phyloP scores from a whole-genome alignment of 768 basidiomycete genomes.

The Hygrocybe punicea region DNA sequence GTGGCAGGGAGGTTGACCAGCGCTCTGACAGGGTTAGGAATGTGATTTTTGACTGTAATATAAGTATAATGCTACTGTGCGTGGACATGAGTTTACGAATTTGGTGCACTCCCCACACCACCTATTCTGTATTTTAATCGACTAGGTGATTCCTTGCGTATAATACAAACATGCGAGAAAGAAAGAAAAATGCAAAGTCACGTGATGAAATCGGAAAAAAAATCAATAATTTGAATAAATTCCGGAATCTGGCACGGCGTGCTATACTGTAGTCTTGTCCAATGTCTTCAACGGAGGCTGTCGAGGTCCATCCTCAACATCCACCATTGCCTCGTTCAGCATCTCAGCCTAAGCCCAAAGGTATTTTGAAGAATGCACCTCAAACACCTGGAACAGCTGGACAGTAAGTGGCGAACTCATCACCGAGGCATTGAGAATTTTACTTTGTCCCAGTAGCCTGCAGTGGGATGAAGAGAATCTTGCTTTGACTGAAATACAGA shows the following conservation, averaged over 20 bases:
- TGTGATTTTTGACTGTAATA: conserved; percentile 14
- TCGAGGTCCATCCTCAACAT: conserved; percentile 42
- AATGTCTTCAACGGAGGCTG: conserved; percentile 31
- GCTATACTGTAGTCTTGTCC: background rate
- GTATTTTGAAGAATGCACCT: conserved; percentile 82
- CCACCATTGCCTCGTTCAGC: conserved; percentile 58
- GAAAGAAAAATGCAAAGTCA: no score
- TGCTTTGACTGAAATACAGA: conserved; percentile 86
- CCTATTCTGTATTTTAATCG: no score
- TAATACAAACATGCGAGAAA: no score
- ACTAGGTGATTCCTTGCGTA: no score
- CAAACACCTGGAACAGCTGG: conserved; percentile 35
- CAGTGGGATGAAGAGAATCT: conserved; percentile 97
- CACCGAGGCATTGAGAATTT: background rate
- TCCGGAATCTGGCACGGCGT: no score
- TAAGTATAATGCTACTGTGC: background rate
- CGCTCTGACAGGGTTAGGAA: conserved; percentile 57
- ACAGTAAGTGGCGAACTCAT: conserved; percentile 45
- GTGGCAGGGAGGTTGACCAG: conserved; percentile 67
- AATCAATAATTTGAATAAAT: no score
- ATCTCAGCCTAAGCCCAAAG: conserved; percentile 75
- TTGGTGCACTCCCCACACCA: no score
- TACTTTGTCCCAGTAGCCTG: conserved; percentile 48
- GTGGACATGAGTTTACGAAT: background rate
- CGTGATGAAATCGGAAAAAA: no score